Conservation (phyloP, 2,329 filamentous ascomycete genomes). For the Aspergillus costaricaensis region DNA sequence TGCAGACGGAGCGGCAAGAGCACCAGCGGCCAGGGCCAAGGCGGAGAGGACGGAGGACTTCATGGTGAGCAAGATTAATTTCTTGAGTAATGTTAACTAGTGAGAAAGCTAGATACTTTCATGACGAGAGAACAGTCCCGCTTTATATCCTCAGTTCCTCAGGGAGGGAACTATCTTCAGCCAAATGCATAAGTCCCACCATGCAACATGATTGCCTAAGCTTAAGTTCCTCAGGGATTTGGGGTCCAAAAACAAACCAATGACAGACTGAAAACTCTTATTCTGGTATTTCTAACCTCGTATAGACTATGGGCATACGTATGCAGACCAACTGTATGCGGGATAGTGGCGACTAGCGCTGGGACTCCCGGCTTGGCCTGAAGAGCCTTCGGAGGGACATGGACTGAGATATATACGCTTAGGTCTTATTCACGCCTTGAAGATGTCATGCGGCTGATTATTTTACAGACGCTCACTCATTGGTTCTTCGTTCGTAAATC, state of each 20-base stretch:
- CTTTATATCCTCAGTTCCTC: not conserved
- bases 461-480: too few relatives aligned
- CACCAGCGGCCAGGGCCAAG: slow-evolving; percentile 1
- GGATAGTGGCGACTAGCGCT: not conserved
- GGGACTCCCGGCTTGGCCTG: not conserved
- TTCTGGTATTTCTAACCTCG: not conserved
- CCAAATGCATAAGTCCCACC: not conserved
- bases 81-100: not conserved
- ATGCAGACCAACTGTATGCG: not conserved
- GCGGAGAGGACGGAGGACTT: slow-evolving; percentile 2
- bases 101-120: not conserved
- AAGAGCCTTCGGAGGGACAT: not conserved
- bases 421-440: too few relatives aligned
- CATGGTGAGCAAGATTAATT: not conserved
- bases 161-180: not conserved
- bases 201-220: not conserved
- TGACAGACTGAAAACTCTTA: not conserved
- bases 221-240: not conserved
- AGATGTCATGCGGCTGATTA: too few relatives aligned
- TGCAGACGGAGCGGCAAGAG: not conserved
- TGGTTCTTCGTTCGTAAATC: too few relatives aligned
- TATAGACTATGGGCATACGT: not conserved
- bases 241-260: not conserved
- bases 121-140: too few relatives aligned
- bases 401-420: not conserved